Evolutionary conservation across 306 rosid genomes (phyloP), one percentile per base, ranked within the genome.

Genomic region (Dicorynia guianensis): DNA sequence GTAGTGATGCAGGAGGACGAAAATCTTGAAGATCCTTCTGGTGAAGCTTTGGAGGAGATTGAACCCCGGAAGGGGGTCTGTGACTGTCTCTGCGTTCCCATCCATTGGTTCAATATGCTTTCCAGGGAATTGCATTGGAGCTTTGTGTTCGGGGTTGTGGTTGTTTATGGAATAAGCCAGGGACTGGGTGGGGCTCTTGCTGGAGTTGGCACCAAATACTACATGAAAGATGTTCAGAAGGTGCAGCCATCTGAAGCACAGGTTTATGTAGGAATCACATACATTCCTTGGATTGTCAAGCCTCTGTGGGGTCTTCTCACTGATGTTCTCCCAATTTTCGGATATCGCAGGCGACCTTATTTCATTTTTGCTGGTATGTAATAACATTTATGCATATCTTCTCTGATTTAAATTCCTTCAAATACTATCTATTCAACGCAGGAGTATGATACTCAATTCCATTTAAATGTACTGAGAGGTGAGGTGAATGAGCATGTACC

Each of bases 271-370:
- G 98, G 97, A 68, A 90, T 94, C 30, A 92, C 96, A 43, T 84
- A 80, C 39, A 90, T 89, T 86, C 98, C 98, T 54, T 94, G 98
- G 98, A 80, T 94, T 80, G 97, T 94, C 30, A 94, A 94, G 71
- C 98, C 98, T 81, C 67, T 94, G 10, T 94, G 98, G 97, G 98
- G 98, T 30, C 95, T 94, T 80, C 96, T 94, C 79, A 94, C 98
- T 52, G 98, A 94, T 77, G 91, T 94, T 75, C 79, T 94, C 59
- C 98, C 98, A 0, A 49, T 94, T 75, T 69, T 82, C 7, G 98
- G 98, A 35, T 94, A 88, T 67, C 93, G 93, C 17, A 72, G 98
- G 33, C 85, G 95, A 55, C 98, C 98, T 74, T 94, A 94, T 76
- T 87, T 94, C 85, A 64, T 94, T 79, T 65, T 90, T 38, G 91